These are phyloP conservation scores for Polymyxa betae DNA, from an alignment of 208 protist genomes.

Conservation along the genomic window DNA sequence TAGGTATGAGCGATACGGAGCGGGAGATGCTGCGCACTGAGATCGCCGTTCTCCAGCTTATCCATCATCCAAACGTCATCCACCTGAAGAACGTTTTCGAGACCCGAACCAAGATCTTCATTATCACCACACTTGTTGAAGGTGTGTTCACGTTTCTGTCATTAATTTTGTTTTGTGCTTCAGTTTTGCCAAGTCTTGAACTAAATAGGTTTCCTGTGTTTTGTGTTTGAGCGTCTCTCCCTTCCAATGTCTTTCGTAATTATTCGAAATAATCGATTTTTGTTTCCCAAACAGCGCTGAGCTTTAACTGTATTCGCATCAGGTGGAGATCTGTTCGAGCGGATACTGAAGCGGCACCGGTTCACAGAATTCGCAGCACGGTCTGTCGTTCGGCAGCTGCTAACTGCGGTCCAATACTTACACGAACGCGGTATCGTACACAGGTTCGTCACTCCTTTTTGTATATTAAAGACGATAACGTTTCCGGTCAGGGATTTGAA, in stretches of 20 bases:
- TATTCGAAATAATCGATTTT: not conserved
- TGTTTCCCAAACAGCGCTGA: not conserved
- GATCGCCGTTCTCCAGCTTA: constrained; percentile 57
- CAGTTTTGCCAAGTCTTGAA: too few species aligned
- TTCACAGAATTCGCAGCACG: constrained; percentile 37
- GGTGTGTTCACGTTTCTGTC: too few species aligned
- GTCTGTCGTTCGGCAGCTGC: constrained; percentile 22
- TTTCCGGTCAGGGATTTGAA: constrained; percentile 58
- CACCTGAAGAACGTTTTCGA: constrained; percentile 60
- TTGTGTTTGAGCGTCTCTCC: too few species aligned
- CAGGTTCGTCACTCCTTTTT: not conserved
- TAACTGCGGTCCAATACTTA: constrained; percentile 53
- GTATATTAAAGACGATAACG: not conserved
- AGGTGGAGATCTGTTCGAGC: constrained; percentile 61
- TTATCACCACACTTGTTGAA: constrained; percentile 57
- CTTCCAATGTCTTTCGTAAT: too few species aligned
- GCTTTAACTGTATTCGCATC: not conserved
- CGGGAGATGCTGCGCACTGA: constrained; percentile 56
- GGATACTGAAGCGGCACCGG: not conserved
- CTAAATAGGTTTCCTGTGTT: too few species aligned
- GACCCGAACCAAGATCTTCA: constrained; percentile 59
- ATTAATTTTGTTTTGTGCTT: too few species aligned
- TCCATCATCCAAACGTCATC: constrained; percentile 61
- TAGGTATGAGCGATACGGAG: constrained; percentile 53
- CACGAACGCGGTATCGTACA: constrained; percentile 60